Evolutionary conservation across 805 yeast species (phyloP).

Genomic region (Nakazawaea ishiwadae): DNA sequence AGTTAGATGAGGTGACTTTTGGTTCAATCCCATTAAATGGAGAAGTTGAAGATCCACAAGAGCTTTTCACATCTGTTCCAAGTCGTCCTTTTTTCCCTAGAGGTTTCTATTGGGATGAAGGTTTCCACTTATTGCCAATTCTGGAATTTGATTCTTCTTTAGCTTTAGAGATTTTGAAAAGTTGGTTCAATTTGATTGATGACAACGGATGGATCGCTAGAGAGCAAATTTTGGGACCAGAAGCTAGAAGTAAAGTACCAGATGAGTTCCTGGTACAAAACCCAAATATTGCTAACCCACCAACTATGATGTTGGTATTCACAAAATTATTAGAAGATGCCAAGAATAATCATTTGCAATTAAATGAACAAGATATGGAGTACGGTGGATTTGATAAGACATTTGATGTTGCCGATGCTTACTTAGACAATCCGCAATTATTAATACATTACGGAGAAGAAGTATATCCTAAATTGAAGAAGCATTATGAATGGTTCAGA

Average conservation of each 20-base stretch:
- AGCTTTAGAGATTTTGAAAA: constrained; percentile 70
- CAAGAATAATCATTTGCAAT: constrained; percentile 24
- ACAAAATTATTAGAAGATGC: constrained; percentile 49
- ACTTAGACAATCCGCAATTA: constrained; percentile 55
- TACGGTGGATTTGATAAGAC: constrained; percentile 17
- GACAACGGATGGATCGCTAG: constrained; percentile 96
- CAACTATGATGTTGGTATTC: constrained; percentile 78
- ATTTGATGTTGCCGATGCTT: constrained; percentile 42
- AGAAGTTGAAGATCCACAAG: constrained; percentile 67
- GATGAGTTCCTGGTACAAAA: constrained; percentile 77
- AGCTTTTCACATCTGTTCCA: constrained; percentile 80
- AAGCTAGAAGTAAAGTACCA: constrained; percentile 86
- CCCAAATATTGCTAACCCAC: constrained; percentile 92
- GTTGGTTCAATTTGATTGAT: constrained; percentile 87
- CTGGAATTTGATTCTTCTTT: constrained; percentile 80
- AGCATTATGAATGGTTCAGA: constrained; percentile 84
- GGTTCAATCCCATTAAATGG: constrained; percentile 47
- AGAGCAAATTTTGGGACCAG: constrained; percentile 90
- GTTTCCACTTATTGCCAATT: constrained; percentile 84
- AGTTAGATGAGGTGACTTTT: constrained; percentile 66
- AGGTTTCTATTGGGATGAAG: constrained; percentile 99
- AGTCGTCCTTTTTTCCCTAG: constrained; percentile 93
- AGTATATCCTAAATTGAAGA: constrained; percentile 71
- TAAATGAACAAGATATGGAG: constrained; percentile 19
- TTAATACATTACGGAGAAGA: constrained; percentile 51